Conservation (phyloP, 352 stramenopile species). For the Globisporangium rhizosaccharum region DNA sequence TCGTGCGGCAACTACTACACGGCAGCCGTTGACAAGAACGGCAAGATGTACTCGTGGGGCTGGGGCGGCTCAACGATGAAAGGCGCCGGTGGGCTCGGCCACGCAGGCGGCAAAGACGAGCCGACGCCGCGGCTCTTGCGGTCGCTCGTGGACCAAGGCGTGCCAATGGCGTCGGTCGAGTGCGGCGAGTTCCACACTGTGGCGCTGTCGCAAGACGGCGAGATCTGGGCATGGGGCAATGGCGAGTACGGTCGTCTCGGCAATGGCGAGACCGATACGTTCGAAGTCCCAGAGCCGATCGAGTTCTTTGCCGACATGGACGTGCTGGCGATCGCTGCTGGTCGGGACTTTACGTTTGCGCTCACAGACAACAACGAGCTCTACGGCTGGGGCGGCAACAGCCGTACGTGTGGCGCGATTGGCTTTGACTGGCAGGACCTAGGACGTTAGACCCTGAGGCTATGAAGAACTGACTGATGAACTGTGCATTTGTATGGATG, state of each 20-base stretch:
- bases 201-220: constrained; percentile 81
- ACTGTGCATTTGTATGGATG: constrained; percentile 1
- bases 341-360: constrained; percentile 87
- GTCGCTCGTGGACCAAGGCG: constrained; percentile 76
- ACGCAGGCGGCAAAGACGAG: constrained; percentile 71
- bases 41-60: constrained; percentile 90
- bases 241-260: constrained; percentile 90
- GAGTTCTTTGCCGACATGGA: constrained; percentile 81
- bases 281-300: constrained; percentile 76
- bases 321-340: constrained; percentile 66
- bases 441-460: too few relatives aligned
- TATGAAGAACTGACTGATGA: not conserved
- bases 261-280: constrained; percentile 83
- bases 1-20: constrained; percentile 87
- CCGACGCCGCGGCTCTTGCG: constrained; percentile 55
- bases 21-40: constrained; percentile 74
- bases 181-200: constrained; percentile 89
- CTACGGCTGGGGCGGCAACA: constrained; percentile 91
- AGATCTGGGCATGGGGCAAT: constrained; percentile 90
- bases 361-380: constrained; percentile 80
- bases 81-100: constrained; percentile 63
- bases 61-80: constrained; percentile 85
- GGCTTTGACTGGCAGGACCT: not conserved
- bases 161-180: constrained; percentile 64
- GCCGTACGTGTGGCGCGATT: constrained; percentile 46